Evolutionary conservation across 768 basidiomycete genomes (phyloP), one percentile per base, ranked within the genome.

Genomic region (Leucosporidium creatinivorum): DNA sequence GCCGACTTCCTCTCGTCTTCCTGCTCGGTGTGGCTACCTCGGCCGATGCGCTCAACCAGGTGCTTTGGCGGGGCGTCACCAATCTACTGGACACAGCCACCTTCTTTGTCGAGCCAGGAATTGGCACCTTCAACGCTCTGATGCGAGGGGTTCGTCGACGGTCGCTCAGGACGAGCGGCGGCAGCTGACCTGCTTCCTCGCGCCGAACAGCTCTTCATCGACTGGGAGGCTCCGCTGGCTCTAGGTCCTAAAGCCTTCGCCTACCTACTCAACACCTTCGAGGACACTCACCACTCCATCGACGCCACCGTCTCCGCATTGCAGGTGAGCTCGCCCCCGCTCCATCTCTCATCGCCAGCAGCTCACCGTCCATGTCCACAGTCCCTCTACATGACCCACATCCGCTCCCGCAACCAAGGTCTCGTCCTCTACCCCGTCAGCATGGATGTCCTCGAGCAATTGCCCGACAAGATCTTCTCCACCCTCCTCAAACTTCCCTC

Each of bases 251-350:
- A 61, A 44, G 59, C 33, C 1, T 72, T 62, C 39, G 28, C 10
- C 12, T 65, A 68, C 25, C 33, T 75, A 15, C 68, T 66, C 52
- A 31, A 64, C 17, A 62, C 64, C 7, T 75, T 75, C 52, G 59
- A 68, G 55, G 72, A 73, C 56, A 17, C 69, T 18, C 62, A 75
- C 49, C 70, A 72, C 21, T 73, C 72, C 25, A 69, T 73, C 49
- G 72, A 75, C 47, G 68, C 69, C 23, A 60, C 68, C 0, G 59
- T 73, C 23, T 69, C 70, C 15, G 67, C 39, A 19, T 23, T 75
- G 9, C 72, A 75, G 62, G 72, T 73, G 21, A 30, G 66, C 21
- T 1, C 21, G 33, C 21, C 12, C 12, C 36, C 10, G 39, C 25
- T 21, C 28, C 23, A 4, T 5, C 10, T 21, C 9, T 13, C 44